Evolutionary conservation across 1,284 basidiomycete species (phyloP), one percentile per base, ranked within the genome.

Genomic region (Naganishia sp.): DNA sequence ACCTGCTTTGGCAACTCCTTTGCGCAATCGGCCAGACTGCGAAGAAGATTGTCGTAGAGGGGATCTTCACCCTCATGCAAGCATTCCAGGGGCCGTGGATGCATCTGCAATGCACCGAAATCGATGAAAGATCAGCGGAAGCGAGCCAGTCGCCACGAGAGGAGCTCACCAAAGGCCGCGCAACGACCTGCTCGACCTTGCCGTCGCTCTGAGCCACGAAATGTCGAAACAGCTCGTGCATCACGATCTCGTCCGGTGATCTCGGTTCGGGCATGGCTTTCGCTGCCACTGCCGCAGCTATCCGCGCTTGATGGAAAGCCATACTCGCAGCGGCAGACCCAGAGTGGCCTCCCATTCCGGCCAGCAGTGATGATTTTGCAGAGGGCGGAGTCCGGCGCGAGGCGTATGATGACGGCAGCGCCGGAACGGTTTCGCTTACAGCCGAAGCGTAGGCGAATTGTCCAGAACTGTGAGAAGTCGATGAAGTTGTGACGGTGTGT

Each of bases 11-110:
- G 84, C 67, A 92, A 87, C 63, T 90, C 90, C 67, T 88, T 87
- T 1, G 91, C 91, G 65, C 95, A 88, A 74, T 91, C 90, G 10
- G 90, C 91, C 3, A 98, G 84, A 1, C 92, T 92, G 6, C 85
- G 82, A 39, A 96, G 83, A 5, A 89, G 84, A 35, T 88, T 86
- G 74, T 96, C 93, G 70, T 95, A 90, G 65, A 87, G 84, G 1
- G 84, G 76, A 73, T 95, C 92, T 1, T 88, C 83, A 1, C 86
- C 84, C 0, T 85, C 83, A 39, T 32, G 28, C 2, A 35, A 17
- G 9, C n/a, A 61, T 18, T 61, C 58, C 35, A 61, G 45, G 13
- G 58, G 47, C 28, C 25, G 50, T 28, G 47, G 42, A 42, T 49
- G 11, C 28, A 23, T 61, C 28, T 35, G 17, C 18, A 47, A 39